Conservation (phyloP, 2,329 filamentous ascomycete species). For the Cercospora sesami region DNA sequence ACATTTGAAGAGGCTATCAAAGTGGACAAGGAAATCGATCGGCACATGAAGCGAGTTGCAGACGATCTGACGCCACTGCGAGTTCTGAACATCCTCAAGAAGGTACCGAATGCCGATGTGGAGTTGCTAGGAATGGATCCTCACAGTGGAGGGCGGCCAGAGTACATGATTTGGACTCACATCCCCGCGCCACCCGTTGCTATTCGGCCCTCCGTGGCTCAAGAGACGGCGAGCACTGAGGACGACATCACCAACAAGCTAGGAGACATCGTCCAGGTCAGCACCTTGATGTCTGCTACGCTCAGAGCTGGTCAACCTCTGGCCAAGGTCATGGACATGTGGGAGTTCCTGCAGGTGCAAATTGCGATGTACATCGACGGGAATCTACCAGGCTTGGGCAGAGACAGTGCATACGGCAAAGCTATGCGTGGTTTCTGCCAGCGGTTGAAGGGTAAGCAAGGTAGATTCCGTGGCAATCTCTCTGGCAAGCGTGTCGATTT, state of each 20-base stretch:
- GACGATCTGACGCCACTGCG: slow-evolving; percentile 90
- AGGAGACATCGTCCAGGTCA: slow-evolving; percentile 93
- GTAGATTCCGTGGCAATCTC: slow-evolving; percentile 92
- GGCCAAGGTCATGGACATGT: slow-evolving; percentile 92
- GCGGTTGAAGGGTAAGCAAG: slow-evolving; percentile 93
- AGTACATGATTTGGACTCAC: slow-evolving; percentile 98
- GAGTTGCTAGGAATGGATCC: slow-evolving; percentile 88
- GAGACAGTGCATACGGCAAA: slow-evolving; percentile 83
- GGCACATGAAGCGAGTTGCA: slow-evolving; percentile 86
- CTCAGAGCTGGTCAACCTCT: slow-evolving; percentile 80
- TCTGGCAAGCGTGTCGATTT: slow-evolving; percentile 99
- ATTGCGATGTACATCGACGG: slow-evolving; percentile 98
- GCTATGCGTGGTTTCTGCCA: slow-evolving; percentile 92
- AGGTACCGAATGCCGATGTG: slow-evolving; percentile 80
- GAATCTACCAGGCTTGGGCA: slow-evolving; percentile 80
- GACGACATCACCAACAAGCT: slow-evolving; percentile 96
- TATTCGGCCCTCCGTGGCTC: slow-evolving; percentile 88
- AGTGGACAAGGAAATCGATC: slow-evolving; percentile 78
- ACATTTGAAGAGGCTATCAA: slow-evolving; percentile 80
- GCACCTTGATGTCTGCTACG: slow-evolving; percentile 79
- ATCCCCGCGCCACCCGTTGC: slow-evolving; percentile 91
- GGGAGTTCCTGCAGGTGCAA: slow-evolving; percentile 94
- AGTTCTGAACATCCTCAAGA: slow-evolving; percentile 87
- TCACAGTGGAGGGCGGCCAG: slow-evolving; percentile 73
- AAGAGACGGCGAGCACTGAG: slow-evolving; percentile 90